Evolutionary conservation across 495 filamentous ascomycete species (phyloP), one percentile per base, ranked within the genome.

Genomic region (Penicillium salamii): DNA sequence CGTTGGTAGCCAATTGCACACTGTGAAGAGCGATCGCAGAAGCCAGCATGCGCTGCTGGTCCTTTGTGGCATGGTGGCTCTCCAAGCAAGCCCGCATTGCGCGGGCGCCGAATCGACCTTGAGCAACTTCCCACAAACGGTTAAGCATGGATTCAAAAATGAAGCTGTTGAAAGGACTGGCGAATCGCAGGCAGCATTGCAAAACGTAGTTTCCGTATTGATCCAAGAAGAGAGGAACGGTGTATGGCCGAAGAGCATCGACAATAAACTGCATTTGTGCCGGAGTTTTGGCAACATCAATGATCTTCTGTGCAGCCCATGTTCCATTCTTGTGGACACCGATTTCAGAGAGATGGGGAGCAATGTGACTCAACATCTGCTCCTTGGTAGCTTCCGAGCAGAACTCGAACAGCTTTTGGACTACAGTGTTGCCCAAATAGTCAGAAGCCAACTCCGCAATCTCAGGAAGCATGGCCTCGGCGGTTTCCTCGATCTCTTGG

Each of bases 261-360:
- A 95, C 86, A 56, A 97, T 90, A 65, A 89, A 77, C 28, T 78
- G 70, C 83, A 91, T 92, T 72, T 97, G 90, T 42, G 78, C 77
- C 5, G 88, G 86, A 2, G 86, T 88, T 66, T 91, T 86, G 54
- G 89, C 88, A 15, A 96, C 90, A 67, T 98, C 93, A 54, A 97
- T 97, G 57, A 98, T 97, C 80, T 97, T 98, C 69, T 98, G 93
- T 0, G 91, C 93, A 48, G 93, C 93, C 93, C 93, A 98, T 5
- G 93, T 98, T 34, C 93, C 93, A 57, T 98, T 98, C 77, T 98
- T 98, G 78, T 98, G 93, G 31, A 96, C 84, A 46, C 93, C 93
- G 67, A 97, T 96, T 66, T 97, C 91, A 14, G 90, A 90, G 59
- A 97, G 79, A 65, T 96, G 91, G 46, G 91, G 91, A 9, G 89